Percentiles rank a stretch among this genome's conserved stretches.
These are phyloP conservation scores for Hericium coralloides DNA, from an alignment of 768 basidiomycete genomes.

Conservation along the genomic window DNA sequence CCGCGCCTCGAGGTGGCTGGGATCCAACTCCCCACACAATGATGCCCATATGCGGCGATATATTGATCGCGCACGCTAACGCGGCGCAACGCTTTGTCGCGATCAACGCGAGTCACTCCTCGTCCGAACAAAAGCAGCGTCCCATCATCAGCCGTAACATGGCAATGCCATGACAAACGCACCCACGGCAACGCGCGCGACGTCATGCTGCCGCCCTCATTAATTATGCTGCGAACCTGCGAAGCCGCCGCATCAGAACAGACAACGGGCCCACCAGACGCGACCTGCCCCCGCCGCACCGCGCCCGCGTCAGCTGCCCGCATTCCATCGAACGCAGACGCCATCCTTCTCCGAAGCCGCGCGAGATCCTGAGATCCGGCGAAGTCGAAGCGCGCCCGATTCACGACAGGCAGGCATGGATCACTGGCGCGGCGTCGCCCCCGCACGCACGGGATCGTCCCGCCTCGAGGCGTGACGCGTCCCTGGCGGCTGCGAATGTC, in stretches of 20 bases:
- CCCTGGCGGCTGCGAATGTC: neutral
- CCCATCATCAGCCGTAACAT: too few relatives aligned
- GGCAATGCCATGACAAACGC: too few relatives aligned
- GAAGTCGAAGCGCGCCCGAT: neutral
- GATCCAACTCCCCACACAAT: neutral
- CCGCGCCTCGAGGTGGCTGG: conserved; percentile 2
- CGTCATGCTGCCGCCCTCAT: too few relatives aligned
- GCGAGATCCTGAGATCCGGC: neutral
- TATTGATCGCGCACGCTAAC: neutral
- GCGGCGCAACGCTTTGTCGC: too few relatives aligned
- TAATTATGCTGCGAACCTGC: too few relatives aligned
- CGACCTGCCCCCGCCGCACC: neutral
- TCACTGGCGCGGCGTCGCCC: neutral
- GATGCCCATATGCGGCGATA: neutral
- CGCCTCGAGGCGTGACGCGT: neutral
- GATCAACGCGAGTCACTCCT: too few relatives aligned
- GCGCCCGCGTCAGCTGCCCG: neutral
- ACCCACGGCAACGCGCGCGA: too few relatives aligned
- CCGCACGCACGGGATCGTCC: neutral
- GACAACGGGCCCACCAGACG: neutral
- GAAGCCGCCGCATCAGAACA: neutral
- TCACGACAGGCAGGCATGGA: neutral
- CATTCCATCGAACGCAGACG: neutral
- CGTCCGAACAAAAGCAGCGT: too few relatives aligned
- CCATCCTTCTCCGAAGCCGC: neutral